Evolutionary conservation across 345 rosid genomes (phyloP), one percentile per base, ranked within the genome.

Genomic region (Hibiscus syriacus): DNA sequence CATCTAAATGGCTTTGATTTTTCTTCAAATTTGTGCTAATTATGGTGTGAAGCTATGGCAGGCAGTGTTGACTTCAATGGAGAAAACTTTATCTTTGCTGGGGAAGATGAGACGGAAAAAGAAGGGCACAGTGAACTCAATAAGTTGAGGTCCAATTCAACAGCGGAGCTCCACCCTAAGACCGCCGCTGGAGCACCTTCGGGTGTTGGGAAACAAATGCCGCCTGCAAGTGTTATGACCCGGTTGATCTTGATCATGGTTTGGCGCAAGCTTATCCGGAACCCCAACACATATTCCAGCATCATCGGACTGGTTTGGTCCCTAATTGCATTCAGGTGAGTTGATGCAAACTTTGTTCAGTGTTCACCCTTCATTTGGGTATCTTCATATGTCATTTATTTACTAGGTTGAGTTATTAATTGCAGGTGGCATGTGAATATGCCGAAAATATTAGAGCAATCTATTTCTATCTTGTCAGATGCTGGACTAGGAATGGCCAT

Each of bases 211-310:
- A 73, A 79, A 68, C 85, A 82, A 29, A 81, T 93, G 97, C 98
- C 98, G 10, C 97, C 98, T 49, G 78, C 96, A 6, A 93, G 92
- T 66, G 98, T 93, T 23, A 87, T 93, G 96, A 93, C 98, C 17
- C 82, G 98, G 30, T 86, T 93, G 34, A 93, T 93, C 32, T 74
- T 93, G 74, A 90, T 93, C 72, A 93, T 93, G 98, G 98, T 90
- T 8, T 93, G 98, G 98, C 74, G 98, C 58, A 93, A 93, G 74
- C 94, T 93, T 34, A 93, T 93, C 54, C 80, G 97, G 25, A 93
- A 93, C 72, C 98, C 98, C 71, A 93, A 93, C 82, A 93, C 97
- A 10, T 93, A 93, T 78, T 93, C 98, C 1, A 93, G 98, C 79
- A 85, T 93, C 12, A 78, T 93, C 36, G 98, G 98, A 36, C 89